Conservation (phyloP, 257 asterid genomes). For the Solanum chmielewskii region DNA sequence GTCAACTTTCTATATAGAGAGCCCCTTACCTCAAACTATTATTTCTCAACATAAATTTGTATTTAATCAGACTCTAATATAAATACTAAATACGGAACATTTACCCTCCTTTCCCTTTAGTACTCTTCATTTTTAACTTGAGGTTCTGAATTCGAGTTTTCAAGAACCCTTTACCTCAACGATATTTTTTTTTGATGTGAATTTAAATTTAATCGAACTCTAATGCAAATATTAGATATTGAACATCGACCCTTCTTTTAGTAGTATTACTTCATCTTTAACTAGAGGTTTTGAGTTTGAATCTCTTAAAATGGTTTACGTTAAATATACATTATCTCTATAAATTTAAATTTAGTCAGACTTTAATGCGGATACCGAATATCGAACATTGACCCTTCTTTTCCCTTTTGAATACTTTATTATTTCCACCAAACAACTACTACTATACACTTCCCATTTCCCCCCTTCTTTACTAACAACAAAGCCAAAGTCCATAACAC, state of each 20-base stretch:
- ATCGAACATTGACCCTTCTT: neutral
- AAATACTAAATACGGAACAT: no score
- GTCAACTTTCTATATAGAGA: no score
- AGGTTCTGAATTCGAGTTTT: neutral
- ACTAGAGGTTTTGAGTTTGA: neutral
- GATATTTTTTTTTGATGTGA: no score
- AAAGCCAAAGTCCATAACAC: neutral
- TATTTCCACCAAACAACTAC: conserved; percentile 45
- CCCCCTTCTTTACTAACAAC: neutral
- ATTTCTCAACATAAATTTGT: no score
- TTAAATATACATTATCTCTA: fast-evolving
- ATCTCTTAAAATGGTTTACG: no score
- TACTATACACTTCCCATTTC: neutral
- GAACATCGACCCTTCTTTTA: neutral
- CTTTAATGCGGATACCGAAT: fast-evolving
- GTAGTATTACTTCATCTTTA: neutral
- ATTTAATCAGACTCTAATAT: no score
- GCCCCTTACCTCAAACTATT: neutral
- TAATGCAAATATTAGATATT: no score
- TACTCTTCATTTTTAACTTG: no score
- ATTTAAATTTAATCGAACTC: no score
- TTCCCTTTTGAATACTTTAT: conserved; percentile 14
- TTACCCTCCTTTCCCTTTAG: neutral
- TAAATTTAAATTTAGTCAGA: no score
- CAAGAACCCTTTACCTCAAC: no score